phyloP scores from a whole-genome alignment of 169 alveolate genomes.

The Cryptosporidium viatorum region DNA sequence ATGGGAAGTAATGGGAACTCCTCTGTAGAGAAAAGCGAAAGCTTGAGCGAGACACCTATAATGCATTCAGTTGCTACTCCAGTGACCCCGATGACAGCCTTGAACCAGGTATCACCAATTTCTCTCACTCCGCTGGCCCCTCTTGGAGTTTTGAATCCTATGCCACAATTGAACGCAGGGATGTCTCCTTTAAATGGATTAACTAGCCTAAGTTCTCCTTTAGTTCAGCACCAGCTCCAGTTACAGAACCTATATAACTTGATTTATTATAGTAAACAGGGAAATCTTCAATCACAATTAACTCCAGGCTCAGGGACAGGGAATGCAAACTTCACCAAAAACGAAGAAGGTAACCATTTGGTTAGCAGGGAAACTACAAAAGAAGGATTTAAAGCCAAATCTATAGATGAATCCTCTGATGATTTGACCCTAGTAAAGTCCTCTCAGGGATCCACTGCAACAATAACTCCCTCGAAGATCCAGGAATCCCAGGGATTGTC shows the following conservation, averaged over 20 bases:
- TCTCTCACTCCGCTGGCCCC: conserved; percentile 9
- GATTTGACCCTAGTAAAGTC: conserved; percentile 39
- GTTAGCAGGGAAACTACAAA: not conserved
- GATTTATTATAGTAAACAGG: conserved; percentile 1
- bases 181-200: not conserved
- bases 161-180: not conserved
- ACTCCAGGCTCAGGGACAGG: not conserved
- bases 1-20: not conserved
- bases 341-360: not conserved
- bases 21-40: not conserved
- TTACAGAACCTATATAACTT: conserved; percentile 20
- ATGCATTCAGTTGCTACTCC: conserved; percentile 1
- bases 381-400: not conserved
- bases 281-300: not conserved
- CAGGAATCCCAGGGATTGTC: conserved; percentile 9
- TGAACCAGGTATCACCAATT: not conserved
- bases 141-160: not conserved
- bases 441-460: conserved; percentile 56
- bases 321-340: not conserved
- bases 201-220: not conserved
- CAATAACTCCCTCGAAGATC: conserved; percentile 1
- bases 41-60: not conserved
- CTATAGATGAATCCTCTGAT: conserved; percentile 16
- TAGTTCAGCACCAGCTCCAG: conserved; percentile 21
- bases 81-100: conserved; percentile 17